Percentiles rank a stretch among this genome's conserved stretches.
These are phyloP conservation scores for Colletotrichum abscissum DNA, from an alignment of 2,329 filamentous ascomycete genomes.

Conservation along the genomic window DNA sequence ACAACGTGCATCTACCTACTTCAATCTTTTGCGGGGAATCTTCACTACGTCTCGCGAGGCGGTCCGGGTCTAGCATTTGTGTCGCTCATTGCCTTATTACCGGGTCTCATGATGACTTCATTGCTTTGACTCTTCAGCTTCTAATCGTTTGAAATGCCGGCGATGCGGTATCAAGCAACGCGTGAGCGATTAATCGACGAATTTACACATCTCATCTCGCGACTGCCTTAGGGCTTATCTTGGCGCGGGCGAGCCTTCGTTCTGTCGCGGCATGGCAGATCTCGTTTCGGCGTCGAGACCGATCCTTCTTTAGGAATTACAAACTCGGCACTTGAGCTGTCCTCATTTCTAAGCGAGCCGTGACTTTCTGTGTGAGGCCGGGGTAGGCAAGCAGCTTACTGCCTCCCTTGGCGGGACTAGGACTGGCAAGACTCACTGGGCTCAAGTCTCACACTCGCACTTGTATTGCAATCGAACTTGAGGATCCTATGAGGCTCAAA, in stretches of 20 bases:
- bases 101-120: background rate
- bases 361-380: background rate
- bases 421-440: too few relatives aligned
- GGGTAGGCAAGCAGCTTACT: background rate
- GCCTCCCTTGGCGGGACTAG: background rate
- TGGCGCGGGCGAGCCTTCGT: conserved; percentile 1
- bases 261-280: background rate
- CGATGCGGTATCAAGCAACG: background rate
- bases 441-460: too few relatives aligned
- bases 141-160: background rate
- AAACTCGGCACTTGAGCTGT: background rate
- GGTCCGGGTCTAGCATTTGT: background rate
- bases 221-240: conserved; percentile 15
- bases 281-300: background rate
- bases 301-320: background rate
- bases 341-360: background rate
- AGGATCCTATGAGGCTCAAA: background rate
- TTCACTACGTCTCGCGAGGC: background rate
- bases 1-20: conserved; percentile 18
- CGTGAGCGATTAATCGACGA: background rate
- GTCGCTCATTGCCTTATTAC: background rate
- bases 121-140: background rate
- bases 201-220: background rate
- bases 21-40: conserved; percentile 19
- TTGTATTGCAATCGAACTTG: too few relatives aligned